These are phyloP conservation scores for Boletus austroedulis DNA, from an alignment of 1,284 basidiomycete species.

Conservation along the genomic window DNA sequence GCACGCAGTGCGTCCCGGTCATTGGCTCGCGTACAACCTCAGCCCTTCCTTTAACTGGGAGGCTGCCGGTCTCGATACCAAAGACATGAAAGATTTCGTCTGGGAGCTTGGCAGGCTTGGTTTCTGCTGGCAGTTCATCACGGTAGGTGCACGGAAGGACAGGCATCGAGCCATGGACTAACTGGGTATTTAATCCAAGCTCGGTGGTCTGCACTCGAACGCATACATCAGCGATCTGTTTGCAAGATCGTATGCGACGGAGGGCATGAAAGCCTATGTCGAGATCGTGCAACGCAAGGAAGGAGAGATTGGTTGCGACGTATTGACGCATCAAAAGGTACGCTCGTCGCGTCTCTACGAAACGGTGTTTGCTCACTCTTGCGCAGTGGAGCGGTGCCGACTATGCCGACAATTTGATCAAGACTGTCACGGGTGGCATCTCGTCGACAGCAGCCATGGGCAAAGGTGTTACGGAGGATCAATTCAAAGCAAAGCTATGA, in stretches of 20 bases:
- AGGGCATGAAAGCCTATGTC: slow-evolving; percentile 92
- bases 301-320: slow-evolving; percentile 86
- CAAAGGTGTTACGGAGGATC: slow-evolving; percentile 87
- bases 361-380: slow-evolving; percentile 14
- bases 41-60: slow-evolving; percentile 93
- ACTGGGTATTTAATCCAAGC: slow-evolving; percentile 44
- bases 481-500: slow-evolving; percentile 71
- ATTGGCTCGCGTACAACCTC: slow-evolving; percentile 95
- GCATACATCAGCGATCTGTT: slow-evolving; percentile 96
- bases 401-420: slow-evolving; percentile 88
- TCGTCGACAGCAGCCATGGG: slow-evolving; percentile 98
- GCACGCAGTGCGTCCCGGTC: slow-evolving; percentile 74
- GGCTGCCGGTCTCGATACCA: slow-evolving; percentile 82
- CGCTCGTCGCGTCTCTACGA: slow-evolving; percentile 12
- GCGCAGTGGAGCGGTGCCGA: slow-evolving; percentile 90
- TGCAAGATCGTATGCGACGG: slow-evolving; percentile 82
- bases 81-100: slow-evolving; percentile 88
- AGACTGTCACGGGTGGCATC: slow-evolving; percentile 92
- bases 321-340: slow-evolving; percentile 86
- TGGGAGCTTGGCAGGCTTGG: slow-evolving; percentile 94
- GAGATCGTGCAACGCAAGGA: slow-evolving; percentile 84
- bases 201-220: slow-evolving; percentile 95
- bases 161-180: not conserved
- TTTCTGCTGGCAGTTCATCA: slow-evolving; percentile 99
- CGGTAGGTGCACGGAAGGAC: slow-evolving; percentile 50